Evolutionary conservation across 768 basidiomycete genomes (phyloP).

Genomic region (Pisolithus microcarpus): DNA sequence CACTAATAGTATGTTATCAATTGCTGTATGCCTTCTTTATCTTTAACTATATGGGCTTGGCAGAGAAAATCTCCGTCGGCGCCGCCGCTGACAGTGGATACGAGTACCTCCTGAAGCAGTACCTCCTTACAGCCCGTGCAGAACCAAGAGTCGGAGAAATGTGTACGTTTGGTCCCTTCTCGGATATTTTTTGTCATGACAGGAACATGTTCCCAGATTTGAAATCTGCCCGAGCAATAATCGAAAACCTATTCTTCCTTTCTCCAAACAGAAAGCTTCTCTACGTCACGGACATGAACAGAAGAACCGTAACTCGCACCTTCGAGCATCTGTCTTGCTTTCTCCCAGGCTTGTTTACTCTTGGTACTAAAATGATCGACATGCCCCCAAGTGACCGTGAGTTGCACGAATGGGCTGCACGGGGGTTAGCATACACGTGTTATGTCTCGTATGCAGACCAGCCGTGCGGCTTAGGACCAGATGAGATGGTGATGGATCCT

Average conservation of each 20-base stretch:
- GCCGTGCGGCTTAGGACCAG: conserved; percentile 26
- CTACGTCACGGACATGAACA: conserved; percentile 52
- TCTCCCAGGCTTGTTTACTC: conserved; percentile 57
- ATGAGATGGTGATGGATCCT: conserved; percentile 15
- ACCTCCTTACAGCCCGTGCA: conserved; percentile 40
- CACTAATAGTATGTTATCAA: conserved; percentile 10
- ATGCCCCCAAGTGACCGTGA: conserved; percentile 27
- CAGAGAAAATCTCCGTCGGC: conserved; percentile 45
- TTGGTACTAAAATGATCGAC: conserved; percentile 48
- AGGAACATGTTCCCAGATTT: conserved; percentile 31
- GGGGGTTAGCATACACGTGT: conserved; percentile 55
- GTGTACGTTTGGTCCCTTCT: conserved; percentile 33
- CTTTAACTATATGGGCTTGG: not conserved
- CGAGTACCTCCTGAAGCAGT: conserved; percentile 64
- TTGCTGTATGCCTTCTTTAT: not conserved
- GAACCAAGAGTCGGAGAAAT: conserved; percentile 43
- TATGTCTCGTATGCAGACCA: conserved; percentile 37
- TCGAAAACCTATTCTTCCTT: conserved; percentile 51
- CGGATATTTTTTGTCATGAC: not conserved
- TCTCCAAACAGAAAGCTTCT: conserved; percentile 52
- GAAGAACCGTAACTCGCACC: conserved; percentile 29
- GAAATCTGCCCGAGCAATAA: conserved; percentile 44
- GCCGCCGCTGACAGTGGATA: conserved; percentile 58
- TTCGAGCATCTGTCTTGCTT: conserved; percentile 69
- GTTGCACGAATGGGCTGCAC: conserved; percentile 53